Percentiles rank a stretch among this genome's conserved stretches.
Conservation (phyloP, 2,329 filamentous ascomycete genomes). For the Fusarium sp. region DNA sequence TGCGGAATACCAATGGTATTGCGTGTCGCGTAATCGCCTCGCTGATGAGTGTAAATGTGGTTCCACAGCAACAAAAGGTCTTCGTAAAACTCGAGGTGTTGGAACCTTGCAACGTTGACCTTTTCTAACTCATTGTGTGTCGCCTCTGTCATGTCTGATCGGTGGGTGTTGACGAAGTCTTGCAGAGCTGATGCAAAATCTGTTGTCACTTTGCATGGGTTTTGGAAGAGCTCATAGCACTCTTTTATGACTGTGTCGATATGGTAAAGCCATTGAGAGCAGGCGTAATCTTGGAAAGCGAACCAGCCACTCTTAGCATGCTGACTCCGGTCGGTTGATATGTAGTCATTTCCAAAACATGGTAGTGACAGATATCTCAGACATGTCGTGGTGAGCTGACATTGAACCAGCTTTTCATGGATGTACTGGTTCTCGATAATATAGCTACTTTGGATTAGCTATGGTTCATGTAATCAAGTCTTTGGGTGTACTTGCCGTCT, state of each 20-base stretch:
- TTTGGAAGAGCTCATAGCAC: background rate
- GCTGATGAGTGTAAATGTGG: conserved; percentile 12
- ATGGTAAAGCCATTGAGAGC: conserved; percentile 3
- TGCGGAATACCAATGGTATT: background rate
- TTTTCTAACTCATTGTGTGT: background rate
- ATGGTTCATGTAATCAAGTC: accelerated
- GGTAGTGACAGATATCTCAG: background rate
- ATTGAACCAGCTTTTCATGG: background rate
- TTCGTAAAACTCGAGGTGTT: accelerated
- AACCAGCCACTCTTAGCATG: background rate
- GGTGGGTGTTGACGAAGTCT: background rate
- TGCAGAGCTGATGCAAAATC: background rate
- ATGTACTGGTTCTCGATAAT: background rate
- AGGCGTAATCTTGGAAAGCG: conserved; percentile 2
- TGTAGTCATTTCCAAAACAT: background rate
- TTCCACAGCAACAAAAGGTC: background rate
- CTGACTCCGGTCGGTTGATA: background rate
- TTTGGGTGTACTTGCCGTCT: background rate
- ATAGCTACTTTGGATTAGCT: background rate
- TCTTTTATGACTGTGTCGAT: background rate
- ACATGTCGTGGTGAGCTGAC: background rate
- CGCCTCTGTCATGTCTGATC: accelerated
- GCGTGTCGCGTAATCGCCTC: background rate
- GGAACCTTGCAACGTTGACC: accelerated
- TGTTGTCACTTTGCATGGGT: accelerated